Evolutionary conservation across 805 yeast genomes (phyloP).

Genomic region (Cephaloascus fragrans): DNA sequence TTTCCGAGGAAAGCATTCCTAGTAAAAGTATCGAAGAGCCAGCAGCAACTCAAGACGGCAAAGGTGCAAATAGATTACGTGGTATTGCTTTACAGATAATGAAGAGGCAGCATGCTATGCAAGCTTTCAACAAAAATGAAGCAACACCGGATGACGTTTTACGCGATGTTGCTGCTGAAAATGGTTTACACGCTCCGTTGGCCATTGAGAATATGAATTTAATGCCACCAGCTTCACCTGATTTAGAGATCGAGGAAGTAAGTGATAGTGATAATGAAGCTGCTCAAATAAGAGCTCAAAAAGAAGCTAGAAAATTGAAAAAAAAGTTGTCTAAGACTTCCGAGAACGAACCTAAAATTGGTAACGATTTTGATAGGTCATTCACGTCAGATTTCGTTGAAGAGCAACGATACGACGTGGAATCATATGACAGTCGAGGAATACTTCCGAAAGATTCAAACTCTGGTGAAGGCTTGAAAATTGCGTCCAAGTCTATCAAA

Average conservation of each 20-base stretch:
- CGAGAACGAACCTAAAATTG: not conserved
- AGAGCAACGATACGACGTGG: too few species aligned
- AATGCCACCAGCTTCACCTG: conserved; percentile 10
- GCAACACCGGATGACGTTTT: too few species aligned
- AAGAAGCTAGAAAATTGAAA: not conserved
- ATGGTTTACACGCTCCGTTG: not conserved
- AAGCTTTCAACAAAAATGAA: not conserved
- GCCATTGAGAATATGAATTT: not conserved
- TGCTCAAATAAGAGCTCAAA: not conserved
- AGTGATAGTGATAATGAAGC: conserved; percentile 13
- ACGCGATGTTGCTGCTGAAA: not conserved
- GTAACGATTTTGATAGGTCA: too few species aligned
- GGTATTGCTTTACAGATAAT: not conserved
- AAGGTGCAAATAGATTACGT: not conserved
- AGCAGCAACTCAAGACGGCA: not conserved
- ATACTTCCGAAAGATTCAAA: not conserved
- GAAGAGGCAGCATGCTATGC: not conserved
- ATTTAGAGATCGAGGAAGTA: conserved; percentile 27
- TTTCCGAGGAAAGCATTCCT: too few species aligned
- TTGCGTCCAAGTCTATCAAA: not conserved
- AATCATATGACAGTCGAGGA: not conserved
- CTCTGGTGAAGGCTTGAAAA: not conserved
- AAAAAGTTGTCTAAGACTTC: not conserved
- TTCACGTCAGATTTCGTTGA: not conserved
- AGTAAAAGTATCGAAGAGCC: not conserved